phyloP scores from a whole-genome alignment of 129 eudicot species.

The sunflower (Helianthus annuus) region HanXRQr2.0-SUNRISE NC_035444.2:1124097-1124596 shows the following conservation, averaged over 20 bases:
- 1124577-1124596: background rate
- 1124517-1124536: background rate
- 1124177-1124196: conserved; percentile 24
- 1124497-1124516: background rate
- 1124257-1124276: conserved; percentile 26
- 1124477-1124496: background rate
- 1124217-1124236: conserved; percentile 9
- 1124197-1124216: conserved; percentile 21
- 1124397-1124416: background rate
- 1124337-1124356: too few species aligned
- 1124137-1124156: background rate
- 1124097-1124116: too few species aligned
- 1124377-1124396: background rate
- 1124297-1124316: conserved; percentile 17
- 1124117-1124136: too few species aligned
- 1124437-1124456: background rate
- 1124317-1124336: too few species aligned
- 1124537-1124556: background rate
- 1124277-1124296: conserved; percentile 28
- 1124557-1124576: background rate
- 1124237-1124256: background rate
- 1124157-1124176: background rate
- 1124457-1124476: too few species aligned
- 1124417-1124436: background rate
- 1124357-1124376: background rate